phyloP scores from a whole-genome alignment of 1,139 yeast genomes.

The Arxiozyma slooffiae region DNA sequence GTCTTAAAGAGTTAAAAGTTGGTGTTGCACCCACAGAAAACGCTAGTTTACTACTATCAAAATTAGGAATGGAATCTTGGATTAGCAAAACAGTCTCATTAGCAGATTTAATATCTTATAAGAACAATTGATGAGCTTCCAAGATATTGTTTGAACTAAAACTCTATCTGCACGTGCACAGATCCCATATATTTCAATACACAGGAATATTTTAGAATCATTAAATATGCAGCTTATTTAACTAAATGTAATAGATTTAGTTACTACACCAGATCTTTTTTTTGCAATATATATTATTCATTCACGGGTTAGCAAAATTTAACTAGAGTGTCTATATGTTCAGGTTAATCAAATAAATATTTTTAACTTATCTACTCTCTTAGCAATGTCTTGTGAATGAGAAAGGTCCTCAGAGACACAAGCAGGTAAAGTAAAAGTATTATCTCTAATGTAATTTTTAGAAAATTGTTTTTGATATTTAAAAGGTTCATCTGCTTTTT shows the following conservation, averaged over 20 bases:
- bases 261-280: conserved; percentile 50
- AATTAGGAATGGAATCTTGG: conserved; percentile 20
- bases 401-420: conserved; percentile 41
- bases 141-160: conserved; percentile 43
- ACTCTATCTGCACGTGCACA: conserved; percentile 75
- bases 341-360: conserved; percentile 53
- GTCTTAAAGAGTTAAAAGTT: conserved; percentile 55
- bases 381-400: conserved; percentile 41
- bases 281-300: conserved; percentile 52
- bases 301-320: conserved; percentile 29
- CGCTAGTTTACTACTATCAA: conserved; percentile 24
- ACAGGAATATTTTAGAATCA: conserved; percentile 23
- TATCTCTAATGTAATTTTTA: conserved; percentile 43
- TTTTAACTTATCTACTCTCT: conserved; percentile 38
- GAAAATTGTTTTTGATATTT: conserved; percentile 34
- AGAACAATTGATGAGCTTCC: conserved; percentile 41
- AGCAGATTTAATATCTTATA: conserved; percentile 49
- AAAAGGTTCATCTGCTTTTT: conserved; percentile 53
- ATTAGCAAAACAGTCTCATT: conserved; percentile 36
- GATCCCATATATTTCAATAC: conserved; percentile 50
- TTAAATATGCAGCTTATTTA: conserved; percentile 31
- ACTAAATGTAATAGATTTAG: conserved; percentile 30
- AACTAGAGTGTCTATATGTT: conserved; percentile 45
- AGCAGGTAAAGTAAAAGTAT: conserved; percentile 63
- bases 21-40: conserved; percentile 69